Conservation (phyloP, 805 yeast genomes). For the Isabelozyma gotoi region DNA sequence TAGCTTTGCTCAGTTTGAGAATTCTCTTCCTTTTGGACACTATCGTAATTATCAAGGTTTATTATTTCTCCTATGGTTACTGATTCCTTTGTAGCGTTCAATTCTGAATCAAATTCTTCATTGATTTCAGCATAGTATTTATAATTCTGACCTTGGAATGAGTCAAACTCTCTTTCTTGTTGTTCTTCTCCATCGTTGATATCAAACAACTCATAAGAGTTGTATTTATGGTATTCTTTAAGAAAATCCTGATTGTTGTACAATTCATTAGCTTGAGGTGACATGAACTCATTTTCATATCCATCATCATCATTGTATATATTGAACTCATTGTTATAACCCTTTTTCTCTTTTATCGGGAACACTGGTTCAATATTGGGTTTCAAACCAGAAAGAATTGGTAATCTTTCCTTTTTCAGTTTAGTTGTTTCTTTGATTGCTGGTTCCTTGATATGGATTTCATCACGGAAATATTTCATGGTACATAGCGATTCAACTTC, state of each 20-base stretch:
- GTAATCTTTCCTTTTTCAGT: not conserved
- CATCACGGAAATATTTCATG: slow-evolving; percentile 53
- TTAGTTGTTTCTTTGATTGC: not conserved
- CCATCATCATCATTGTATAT: slow-evolving; percentile 19
- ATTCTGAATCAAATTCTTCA: too few species aligned
- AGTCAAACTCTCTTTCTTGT: slow-evolving; percentile 3
- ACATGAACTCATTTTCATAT: slow-evolving; percentile 11
- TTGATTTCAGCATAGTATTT: not conserved
- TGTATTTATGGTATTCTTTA: slow-evolving; percentile 4
- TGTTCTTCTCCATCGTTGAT: slow-evolving; percentile 4
- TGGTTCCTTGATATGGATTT: not conserved
- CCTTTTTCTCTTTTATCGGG: not conserved
- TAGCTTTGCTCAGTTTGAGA: too few species aligned
- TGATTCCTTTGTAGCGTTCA: too few species aligned
- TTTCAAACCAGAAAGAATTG: not conserved
- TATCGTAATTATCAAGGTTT: too few species aligned
- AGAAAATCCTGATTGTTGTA: not conserved
- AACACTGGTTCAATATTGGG: not conserved
- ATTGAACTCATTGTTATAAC: not conserved
- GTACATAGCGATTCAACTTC: slow-evolving; percentile 47
- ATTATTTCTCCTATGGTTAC: too few species aligned
- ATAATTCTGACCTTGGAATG: not conserved
- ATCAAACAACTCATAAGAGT: slow-evolving; percentile 4
- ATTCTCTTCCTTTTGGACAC: too few species aligned
- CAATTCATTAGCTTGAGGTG: not conserved